Conservation (phyloP, 345 rosid species). For the Lepidium didymum region DNA sequence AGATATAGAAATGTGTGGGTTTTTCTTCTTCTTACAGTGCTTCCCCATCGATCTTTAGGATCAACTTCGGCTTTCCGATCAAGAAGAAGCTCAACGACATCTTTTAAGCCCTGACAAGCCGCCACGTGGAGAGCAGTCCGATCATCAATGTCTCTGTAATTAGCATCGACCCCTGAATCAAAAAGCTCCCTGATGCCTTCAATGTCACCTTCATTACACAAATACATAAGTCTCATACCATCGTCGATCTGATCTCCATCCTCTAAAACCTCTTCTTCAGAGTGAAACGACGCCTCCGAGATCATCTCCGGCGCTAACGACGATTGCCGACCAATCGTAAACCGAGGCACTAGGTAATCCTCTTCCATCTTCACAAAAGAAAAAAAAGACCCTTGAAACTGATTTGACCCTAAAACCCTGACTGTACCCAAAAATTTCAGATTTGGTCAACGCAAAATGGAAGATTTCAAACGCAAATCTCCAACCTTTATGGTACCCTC, state of each 20-base stretch:
- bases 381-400: neutral
- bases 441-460: conserved; percentile 9
- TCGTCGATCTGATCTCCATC: conserved; percentile 38
- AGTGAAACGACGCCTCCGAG: conserved; percentile 34
- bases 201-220: conserved; percentile 64
- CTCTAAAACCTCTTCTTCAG: conserved; percentile 37
- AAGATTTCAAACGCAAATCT: neutral
- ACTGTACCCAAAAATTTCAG: neutral
- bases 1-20: too few species aligned
- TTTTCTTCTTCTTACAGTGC: conserved; percentile 56
- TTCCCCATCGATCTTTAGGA: conserved; percentile 84
- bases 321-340: conserved; percentile 56
- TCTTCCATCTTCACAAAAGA: conserved; percentile 39
- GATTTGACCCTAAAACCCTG: neutral
- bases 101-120: conserved; percentile 69
- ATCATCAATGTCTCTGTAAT: conserved; percentile 74
- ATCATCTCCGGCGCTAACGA: conserved; percentile 51
- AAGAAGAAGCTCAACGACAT: conserved; percentile 55
- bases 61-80: conserved; percentile 50
- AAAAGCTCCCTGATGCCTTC: conserved; percentile 62
- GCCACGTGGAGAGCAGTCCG: conserved; percentile 90
- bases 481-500: neutral
- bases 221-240: conserved; percentile 65
- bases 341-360: conserved; percentile 38
- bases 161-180: conserved; percentile 60